Base-by-base conservation (phyloP, 2,329 filamentous ascomycete genomes). In the Macrophomina tecta region DNA sequence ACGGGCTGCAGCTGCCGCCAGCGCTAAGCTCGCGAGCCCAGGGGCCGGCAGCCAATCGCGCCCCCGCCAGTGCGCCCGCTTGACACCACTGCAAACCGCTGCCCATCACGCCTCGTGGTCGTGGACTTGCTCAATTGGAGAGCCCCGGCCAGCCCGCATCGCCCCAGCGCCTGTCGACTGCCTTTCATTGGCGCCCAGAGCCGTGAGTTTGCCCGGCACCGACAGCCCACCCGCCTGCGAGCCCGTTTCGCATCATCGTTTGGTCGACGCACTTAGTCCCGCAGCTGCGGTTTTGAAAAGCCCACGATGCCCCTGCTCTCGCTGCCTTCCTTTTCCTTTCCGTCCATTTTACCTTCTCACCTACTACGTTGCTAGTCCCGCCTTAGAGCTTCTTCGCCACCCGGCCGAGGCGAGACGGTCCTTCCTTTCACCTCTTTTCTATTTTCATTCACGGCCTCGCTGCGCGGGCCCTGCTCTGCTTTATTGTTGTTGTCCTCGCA, bases 341-440 rank as follows among this genome's bases (percentile, higher is more conserved):
- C 62, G 48, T 28, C 51, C 40, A 45, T 48, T 56, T 56, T 56
- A 65, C 62, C 49, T 55, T 65, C 49, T 23, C 16, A 23, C 62
- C 49, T 55, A 46, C 38, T 45, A 45, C 56, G 46, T 60, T 60
- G 56, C 56, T 60, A 48, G 40, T 48, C 9, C 28, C 30, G 56
- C 56, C 56, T 18, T 40, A 60, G 56, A 60, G 56, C 28, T 51
- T 51, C 48, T 51, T 51, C 48, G 48, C 48, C 48, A 51, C 48
- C 12, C 30, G 9, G 36, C 55, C 36, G 53, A 40, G 48, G 49
- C 49, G 68, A 34, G 53, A 40, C 68, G 64, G 62, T 34, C 32
- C 53, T 18, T 58, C 63, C 65, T 65, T 68, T 64, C 68, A 64
- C 64, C 65, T 58, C 28, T 60, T 67, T 69, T 58, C 30, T 68